Base-by-base conservation (phyloP, 495 filamentous ascomycete genomes). In the Daldinia caldariorum region DNA sequence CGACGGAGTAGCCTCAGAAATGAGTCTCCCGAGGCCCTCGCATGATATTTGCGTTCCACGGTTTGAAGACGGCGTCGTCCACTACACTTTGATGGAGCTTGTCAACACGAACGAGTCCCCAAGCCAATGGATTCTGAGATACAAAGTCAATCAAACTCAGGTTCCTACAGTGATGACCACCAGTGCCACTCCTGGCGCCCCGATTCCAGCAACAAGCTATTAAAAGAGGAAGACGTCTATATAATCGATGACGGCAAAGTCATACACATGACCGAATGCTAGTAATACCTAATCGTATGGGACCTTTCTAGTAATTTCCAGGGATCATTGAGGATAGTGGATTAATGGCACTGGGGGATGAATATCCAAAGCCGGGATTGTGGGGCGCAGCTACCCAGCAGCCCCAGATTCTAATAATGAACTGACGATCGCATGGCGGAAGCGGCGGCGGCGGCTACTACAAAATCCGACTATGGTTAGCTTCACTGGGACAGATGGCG, bases 51-150 rank as follows among this genome's bases (percentile, higher is more conserved):
- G 75, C 47, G 80, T 84, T 16, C 82, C 83, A 18, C 78, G 77
- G n/a, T 70, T 80, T 29, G 76, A 78, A 55, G 78, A 81, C 29
- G 83, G 83, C 18, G 77, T 72, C 9, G 67, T 84, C 26, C 78
- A 80, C 41, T 83, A 84, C 71, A 82, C 74, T 6, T 55, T 80
- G 60, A 82, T 82, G 80, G 81, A 83, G 56, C 76, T 83, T 29
- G 75, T 83, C 41, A 75, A 74, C 31, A 65, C 66, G 1, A 74
- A 69, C 8, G 66, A 73, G 10, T 14, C 74, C 2, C 73, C 76
- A 22, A 71, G 70, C 31, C 77, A 79, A 61, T 79, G 79, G 76
- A 71, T 69, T 6, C 63, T 79, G 1, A 73, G 71, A 20, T 72
- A 80, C 45, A 78, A 76, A 53, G 50, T 50, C 53, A 50, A 69